Conservation (phyloP, 805 yeast species). For the Tetrapisispora iriomotensis region DNA sequence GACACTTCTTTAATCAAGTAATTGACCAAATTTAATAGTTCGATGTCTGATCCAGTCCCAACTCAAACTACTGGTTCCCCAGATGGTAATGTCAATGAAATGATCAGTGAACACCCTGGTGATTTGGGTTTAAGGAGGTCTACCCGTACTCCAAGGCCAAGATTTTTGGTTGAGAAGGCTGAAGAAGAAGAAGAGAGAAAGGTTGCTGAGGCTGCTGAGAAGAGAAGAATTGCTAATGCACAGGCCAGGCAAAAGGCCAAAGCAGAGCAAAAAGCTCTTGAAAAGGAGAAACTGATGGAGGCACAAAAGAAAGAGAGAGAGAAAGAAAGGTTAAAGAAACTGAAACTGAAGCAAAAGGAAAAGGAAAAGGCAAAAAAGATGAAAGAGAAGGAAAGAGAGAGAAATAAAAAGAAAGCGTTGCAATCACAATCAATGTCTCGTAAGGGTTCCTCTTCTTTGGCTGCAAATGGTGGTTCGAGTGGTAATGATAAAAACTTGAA, state of each 20-base stretch:
- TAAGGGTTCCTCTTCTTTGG: neutral
- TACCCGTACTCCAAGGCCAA: constrained; percentile 16
- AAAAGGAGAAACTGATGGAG: neutral
- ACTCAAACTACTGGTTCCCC: too few relatives aligned
- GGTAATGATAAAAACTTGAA: neutral
- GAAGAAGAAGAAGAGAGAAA: constrained; percentile 1
- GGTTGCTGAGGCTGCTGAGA: neutral
- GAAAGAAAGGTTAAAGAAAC: constrained; percentile 1
- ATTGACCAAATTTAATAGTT: too few relatives aligned
- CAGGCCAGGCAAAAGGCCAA: constrained; percentile 2
- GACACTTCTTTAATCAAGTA: too few relatives aligned
- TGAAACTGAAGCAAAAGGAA: constrained; percentile 3
- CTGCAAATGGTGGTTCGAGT: too few relatives aligned
- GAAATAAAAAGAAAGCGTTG: neutral
- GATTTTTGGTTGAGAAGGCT: neutral
- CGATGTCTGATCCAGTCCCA: too few relatives aligned
- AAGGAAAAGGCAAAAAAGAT: neutral
- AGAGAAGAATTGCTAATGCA: neutral
- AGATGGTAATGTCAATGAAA: too few relatives aligned
- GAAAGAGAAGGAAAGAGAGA: neutral
- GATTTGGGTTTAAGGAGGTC: constrained; percentile 17
- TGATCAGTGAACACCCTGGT: too few relatives aligned
- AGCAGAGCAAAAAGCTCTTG: neutral
- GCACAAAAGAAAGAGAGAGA: constrained; percentile 2
- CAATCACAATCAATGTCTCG: neutral